Evolutionary conservation across 163 green algal genomes (phyloP).

Genomic region (Scenedesmus sp.): DNA sequence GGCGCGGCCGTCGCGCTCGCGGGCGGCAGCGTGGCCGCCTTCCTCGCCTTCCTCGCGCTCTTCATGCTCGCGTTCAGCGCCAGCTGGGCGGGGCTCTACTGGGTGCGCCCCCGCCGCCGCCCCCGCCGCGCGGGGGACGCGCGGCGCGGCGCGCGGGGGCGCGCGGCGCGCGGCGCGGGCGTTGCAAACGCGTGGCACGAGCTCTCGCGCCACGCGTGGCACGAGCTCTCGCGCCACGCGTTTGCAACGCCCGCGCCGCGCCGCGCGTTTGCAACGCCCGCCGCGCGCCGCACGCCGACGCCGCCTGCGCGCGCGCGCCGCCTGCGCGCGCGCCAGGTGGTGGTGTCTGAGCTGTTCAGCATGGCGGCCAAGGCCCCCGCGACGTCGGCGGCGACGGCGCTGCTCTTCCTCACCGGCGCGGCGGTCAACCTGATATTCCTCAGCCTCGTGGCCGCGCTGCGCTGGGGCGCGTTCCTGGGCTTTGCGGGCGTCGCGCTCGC

Average conservation of each 20-base stretch:
- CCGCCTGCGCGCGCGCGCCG: too few relatives aligned
- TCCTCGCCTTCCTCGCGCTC: slow-evolving; percentile 32
- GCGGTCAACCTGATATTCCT: slow-evolving; percentile 75
- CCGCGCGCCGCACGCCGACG: too few relatives aligned
- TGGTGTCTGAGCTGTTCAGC: slow-evolving; percentile 86
- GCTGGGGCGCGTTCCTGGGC: slow-evolving; percentile 55
- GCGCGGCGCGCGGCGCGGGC: too few relatives aligned
- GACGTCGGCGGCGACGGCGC: slow-evolving; percentile 69
- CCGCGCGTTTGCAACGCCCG: too few relatives aligned
- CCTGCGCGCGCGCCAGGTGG: too few relatives aligned
- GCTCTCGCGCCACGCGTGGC: too few relatives aligned
- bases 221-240: too few relatives aligned
- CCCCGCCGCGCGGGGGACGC: too few relatives aligned
- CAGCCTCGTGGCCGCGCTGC: slow-evolving; percentile 58
- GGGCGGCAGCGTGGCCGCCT: slow-evolving; percentile 17
- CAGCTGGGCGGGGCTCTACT: slow-evolving; percentile 87
- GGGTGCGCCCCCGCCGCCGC: too few relatives aligned
- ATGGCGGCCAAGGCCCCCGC: slow-evolving; percentile 84
- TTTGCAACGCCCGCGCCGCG: too few relatives aligned
- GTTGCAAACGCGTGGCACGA: too few relatives aligned
- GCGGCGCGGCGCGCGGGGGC: too few relatives aligned
- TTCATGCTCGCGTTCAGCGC: slow-evolving; percentile 65
- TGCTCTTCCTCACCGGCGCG: slow-evolving; percentile 76
- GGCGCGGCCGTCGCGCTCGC: slow-evolving; percentile 26
- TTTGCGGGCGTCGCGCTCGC: slow-evolving; percentile 61